Base-by-base conservation (phyloP, 1,139 yeast species). In the Nematodospora anomalae region DNA sequence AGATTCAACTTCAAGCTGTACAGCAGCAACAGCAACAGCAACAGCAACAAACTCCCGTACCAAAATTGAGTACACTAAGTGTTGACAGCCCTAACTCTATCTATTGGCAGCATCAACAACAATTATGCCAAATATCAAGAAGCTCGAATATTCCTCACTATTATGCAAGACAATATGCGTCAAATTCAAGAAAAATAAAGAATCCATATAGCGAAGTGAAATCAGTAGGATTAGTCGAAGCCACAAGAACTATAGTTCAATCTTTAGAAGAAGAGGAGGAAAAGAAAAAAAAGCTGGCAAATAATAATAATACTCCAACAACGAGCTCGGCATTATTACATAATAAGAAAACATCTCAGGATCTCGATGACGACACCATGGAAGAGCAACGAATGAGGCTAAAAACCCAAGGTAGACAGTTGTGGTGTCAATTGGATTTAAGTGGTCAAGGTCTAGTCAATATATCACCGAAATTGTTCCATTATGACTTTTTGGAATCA, bases 371-470 rank as follows among this genome's bases (percentile, higher is more conserved):
- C 50, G 88, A 84, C 49, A 79, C 79, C 43, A 86, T 83, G 58
- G 86, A 83, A 47, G 92, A 83, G 53, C 80, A 88, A 54, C 72
- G 82, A 57, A 79, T 79, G 65, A 79, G 85, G 57, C 76, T 78
- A 43, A 83, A 78, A 49, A 77, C 85, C 32, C 79, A 82, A 37
- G 80, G 83, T 20, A 76, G 76, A 51, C 97, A 90, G 62, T 74
- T 85, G 52, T 94, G 99, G 99, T 85, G 95, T 38, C 94, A 92
- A 16, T 70, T 94, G 48, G 99, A 94, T 64, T 70, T 92, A 47
- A 80, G 95, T 49, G 96, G 97, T 39, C 95, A 92, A 61, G 89
- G 95, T 16, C 68, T 92, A 37, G 71, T 79, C 45, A 75, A 78
- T 44, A 53, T 90, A 30, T 79, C 89, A 11, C 79, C 84, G 16